Evolutionary conservation across 495 filamentous ascomycete genomes (phyloP).

Genomic region (Xylaria bambusicola): DNA sequence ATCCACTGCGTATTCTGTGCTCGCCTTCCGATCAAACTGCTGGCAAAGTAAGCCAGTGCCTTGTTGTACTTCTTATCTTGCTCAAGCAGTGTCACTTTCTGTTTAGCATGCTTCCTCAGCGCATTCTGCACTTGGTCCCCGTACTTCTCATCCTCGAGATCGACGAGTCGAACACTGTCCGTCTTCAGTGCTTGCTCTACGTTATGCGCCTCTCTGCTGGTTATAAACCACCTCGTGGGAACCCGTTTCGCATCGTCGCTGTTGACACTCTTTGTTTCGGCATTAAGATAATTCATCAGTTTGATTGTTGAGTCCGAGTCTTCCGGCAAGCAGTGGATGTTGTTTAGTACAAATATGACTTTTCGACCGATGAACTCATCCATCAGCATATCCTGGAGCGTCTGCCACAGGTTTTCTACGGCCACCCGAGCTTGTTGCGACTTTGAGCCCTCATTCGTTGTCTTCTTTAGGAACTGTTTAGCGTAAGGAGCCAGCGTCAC

Average conservation of each 20-base stretch:
- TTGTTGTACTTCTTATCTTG: constrained; percentile 38
- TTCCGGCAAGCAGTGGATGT: constrained; percentile 38
- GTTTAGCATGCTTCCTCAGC: constrained; percentile 31
- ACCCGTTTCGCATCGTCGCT: constrained; percentile 22
- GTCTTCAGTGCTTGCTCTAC: constrained; percentile 28
- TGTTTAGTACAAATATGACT: constrained; percentile 42
- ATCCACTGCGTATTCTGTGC: constrained; percentile 42
- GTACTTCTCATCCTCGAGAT: constrained; percentile 35
- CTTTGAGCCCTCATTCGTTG: constrained; percentile 22
- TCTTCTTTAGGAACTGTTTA: constrained; percentile 32
- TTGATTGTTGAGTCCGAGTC: constrained; percentile 41
- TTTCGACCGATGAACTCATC: constrained; percentile 35
- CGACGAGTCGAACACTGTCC: constrained; percentile 25
- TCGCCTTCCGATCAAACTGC: constrained; percentile 36
- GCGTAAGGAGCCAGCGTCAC: constrained; percentile 38
- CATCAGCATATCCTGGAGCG: constrained; percentile 38
- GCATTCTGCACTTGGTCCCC: constrained; percentile 33
- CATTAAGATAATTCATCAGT: constrained; percentile 31
- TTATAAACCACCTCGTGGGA: constrained; percentile 36
- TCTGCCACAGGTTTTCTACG: constrained; percentile 41
- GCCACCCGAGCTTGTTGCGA: constrained; percentile 23
- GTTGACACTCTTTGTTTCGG: constrained; percentile 25
- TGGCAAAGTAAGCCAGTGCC: constrained; percentile 37
- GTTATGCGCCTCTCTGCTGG: constrained; percentile 34
- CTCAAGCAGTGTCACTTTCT: constrained; percentile 27